These are phyloP conservation scores for Porosira glacialis DNA, from an alignment of 352 stramenopile genomes.

Conservation along the genomic window DNA sequence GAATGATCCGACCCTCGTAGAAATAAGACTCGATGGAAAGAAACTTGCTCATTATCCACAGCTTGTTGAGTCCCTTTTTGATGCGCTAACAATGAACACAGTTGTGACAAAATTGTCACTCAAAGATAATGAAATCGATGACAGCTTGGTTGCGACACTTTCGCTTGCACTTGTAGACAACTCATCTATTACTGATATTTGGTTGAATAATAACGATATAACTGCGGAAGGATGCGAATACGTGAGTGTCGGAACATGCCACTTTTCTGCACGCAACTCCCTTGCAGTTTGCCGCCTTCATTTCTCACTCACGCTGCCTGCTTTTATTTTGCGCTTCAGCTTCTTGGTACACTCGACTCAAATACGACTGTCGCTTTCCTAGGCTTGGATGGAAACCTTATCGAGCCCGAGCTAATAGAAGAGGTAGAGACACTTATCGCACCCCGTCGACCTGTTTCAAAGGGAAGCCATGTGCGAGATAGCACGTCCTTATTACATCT, in stretches of 20 bases:
- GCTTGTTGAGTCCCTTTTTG: slow-evolving; percentile 26
- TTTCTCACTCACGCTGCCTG: too few relatives aligned
- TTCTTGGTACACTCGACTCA: slow-evolving; percentile 37
- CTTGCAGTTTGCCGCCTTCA: too few relatives aligned
- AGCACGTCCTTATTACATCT: too few relatives aligned
- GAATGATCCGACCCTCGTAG: slow-evolving; percentile 29
- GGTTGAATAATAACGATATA: slow-evolving; percentile 27
- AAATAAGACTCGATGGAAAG: slow-evolving; percentile 23
- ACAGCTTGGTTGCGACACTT: slow-evolving; percentile 20
- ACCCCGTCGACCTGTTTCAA: neutral
- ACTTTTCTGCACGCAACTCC: slow-evolving; percentile 2
- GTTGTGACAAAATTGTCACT: slow-evolving; percentile 22
- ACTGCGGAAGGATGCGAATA: slow-evolving; percentile 36
- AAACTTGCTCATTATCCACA: slow-evolving; percentile 19
- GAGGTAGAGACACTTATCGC: slow-evolving; percentile 33
- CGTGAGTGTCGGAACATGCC: neutral
- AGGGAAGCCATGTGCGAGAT: too few relatives aligned
- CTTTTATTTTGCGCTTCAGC: neutral
- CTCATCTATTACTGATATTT: slow-evolving; percentile 15
- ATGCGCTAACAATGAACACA: slow-evolving; percentile 25
- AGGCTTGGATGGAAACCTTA: slow-evolving; percentile 31
- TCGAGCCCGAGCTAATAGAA: slow-evolving; percentile 26
- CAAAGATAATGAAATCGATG: slow-evolving; percentile 23
- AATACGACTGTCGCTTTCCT: slow-evolving; percentile 26
- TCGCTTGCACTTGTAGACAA: slow-evolving; percentile 33